phyloP scores from a whole-genome alignment of 2,329 filamentous ascomycete genomes.

The Fusarium illudens region DNA sequence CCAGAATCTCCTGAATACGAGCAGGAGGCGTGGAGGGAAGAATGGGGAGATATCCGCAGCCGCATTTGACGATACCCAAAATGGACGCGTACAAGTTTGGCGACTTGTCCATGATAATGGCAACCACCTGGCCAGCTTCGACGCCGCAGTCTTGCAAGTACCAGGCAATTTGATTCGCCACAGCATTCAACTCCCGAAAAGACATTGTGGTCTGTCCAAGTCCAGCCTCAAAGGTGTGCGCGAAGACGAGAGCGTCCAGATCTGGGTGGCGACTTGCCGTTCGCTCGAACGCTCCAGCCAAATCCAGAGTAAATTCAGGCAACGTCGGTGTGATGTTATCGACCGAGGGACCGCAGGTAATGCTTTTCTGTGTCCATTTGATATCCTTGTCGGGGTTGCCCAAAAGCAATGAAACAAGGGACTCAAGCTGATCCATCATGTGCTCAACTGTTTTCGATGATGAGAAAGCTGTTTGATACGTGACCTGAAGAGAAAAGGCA shows the following conservation, averaged over 20 bases:
- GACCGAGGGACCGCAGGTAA: constrained; percentile 54
- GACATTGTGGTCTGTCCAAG: constrained; percentile 58
- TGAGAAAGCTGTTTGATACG: constrained; percentile 59
- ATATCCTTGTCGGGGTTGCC: constrained; percentile 35
- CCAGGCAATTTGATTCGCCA: constrained; percentile 70
- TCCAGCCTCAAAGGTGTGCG: constrained; percentile 45
- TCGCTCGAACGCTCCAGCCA: constrained; percentile 64
- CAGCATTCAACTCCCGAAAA: constrained; percentile 70
- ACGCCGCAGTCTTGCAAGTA: constrained; percentile 59
- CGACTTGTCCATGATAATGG: constrained; percentile 81
- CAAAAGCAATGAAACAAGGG: constrained; percentile 51
- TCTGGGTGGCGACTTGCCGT: constrained; percentile 59
- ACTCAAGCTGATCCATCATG: constrained; percentile 69
- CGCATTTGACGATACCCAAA: constrained; percentile 76
- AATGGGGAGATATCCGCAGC: constrained; percentile 82
- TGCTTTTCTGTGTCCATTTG: constrained; percentile 19
- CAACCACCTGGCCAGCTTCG: constrained; percentile 66
- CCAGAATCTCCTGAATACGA: constrained; percentile 68
- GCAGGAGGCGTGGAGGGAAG: constrained; percentile 73
- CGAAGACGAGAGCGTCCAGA: constrained; percentile 71
- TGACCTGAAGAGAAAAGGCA: constrained; percentile 55
- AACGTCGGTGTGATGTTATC: constrained; percentile 54
- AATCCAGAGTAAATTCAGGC: constrained; percentile 50
- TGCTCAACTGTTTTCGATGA: constrained; percentile 62
- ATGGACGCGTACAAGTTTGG: constrained; percentile 76